These are phyloP conservation scores for Claviceps citrina DNA, from an alignment of 2,329 filamentous ascomycete genomes.

Conservation along the genomic window DNA sequence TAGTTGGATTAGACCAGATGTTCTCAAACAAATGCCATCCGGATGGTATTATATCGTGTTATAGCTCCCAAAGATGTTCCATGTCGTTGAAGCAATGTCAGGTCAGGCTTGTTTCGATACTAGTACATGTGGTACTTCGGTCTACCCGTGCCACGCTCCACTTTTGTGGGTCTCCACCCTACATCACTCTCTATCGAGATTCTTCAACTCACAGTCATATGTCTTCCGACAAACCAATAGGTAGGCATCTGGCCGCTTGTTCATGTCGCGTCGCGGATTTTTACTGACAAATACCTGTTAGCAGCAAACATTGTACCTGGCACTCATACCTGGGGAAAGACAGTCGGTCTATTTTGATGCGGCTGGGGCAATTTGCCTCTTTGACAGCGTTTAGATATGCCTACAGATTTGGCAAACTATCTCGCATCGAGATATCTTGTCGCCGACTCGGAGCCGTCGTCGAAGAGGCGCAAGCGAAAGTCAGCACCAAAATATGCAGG, in stretches of 20 bases:
- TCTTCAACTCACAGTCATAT: no score
- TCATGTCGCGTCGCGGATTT: not conserved
- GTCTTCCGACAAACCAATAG: no score
- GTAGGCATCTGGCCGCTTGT: not conserved
- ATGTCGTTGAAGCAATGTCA: not conserved
- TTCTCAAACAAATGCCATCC: not conserved
- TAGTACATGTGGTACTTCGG: no score
- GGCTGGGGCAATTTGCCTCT: not conserved
- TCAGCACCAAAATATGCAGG: constrained; percentile 25
- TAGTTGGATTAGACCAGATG: no score
- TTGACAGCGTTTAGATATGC: constrained; percentile 24
- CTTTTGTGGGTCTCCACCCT: no score
- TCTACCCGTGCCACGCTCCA: no score
- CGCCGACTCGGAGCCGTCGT: constrained; percentile 35
- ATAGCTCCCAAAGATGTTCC: not conserved
- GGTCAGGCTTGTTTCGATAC: no score
- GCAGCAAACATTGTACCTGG: not conserved
- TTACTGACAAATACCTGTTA: not conserved
- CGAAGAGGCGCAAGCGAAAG: constrained; percentile 52
- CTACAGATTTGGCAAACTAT: constrained; percentile 59
- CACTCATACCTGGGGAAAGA: not conserved
- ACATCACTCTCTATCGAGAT: no score
- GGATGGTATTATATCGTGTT: not conserved
- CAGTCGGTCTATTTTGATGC: not conserved
- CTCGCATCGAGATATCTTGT: constrained; percentile 80